Conservation (phyloP, 2,329 filamentous ascomycete genomes). For the Calonectria pseudoreteaudii region DNA sequence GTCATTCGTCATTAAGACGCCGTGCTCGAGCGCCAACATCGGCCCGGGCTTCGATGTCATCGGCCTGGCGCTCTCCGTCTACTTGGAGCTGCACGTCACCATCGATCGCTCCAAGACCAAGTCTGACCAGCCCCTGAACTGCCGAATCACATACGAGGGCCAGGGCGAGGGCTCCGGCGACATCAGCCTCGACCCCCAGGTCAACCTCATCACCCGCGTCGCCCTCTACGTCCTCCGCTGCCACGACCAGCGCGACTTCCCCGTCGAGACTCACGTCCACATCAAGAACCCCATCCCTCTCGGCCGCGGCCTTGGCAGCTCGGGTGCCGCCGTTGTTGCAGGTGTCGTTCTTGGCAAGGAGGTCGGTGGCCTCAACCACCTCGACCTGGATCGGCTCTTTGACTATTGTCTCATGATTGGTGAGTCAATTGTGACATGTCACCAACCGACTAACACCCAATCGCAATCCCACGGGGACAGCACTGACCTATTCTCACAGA, state of each 20-base stretch:
- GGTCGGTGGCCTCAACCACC: constrained; percentile 79
- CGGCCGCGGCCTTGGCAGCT: constrained; percentile 92
- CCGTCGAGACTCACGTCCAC: constrained; percentile 87
- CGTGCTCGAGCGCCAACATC: constrained; percentile 97
- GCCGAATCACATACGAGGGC: constrained; percentile 91
- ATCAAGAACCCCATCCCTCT: constrained; percentile 96
- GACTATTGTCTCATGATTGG: constrained; percentile 98
- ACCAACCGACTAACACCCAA: not conserved
- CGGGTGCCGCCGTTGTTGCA: constrained; percentile 93
- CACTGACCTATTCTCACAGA: constrained; percentile 58
- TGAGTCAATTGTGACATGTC: constrained; percentile 50
- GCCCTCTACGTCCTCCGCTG: constrained; percentile 95
- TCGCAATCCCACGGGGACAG: not conserved
- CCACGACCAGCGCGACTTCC: constrained; percentile 87
- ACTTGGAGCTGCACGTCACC: constrained; percentile 89
- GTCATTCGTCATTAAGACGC: constrained; percentile 80
- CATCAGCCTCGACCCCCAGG: constrained; percentile 85
- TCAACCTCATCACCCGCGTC: constrained; percentile 93
- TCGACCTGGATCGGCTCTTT: constrained; percentile 85
- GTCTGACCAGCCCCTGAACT: constrained; percentile 79
- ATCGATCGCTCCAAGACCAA: constrained; percentile 69
- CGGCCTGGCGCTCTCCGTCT: constrained; percentile 91
- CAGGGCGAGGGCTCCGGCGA: constrained; percentile 76
- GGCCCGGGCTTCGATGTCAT: constrained; percentile 98
- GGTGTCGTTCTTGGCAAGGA: constrained; percentile 94